Evolutionary conservation across 2,329 filamentous ascomycete genomes (phyloP).

Genomic region (Truncatella angustata): DNA sequence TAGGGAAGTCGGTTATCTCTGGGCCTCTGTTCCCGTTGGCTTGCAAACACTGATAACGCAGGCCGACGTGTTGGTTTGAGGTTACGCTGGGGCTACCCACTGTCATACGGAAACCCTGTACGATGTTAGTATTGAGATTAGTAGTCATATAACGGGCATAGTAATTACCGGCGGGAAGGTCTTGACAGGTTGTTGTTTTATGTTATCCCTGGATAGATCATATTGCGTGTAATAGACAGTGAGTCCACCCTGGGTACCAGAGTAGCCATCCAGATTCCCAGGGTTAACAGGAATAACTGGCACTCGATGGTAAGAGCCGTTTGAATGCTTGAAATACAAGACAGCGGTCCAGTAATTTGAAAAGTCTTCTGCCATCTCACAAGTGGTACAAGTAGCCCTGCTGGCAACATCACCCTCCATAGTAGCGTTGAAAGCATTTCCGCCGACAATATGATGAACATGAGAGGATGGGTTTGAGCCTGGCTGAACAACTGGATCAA

Average conservation of each 20-base stretch:
- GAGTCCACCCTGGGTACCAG: constrained; percentile 12
- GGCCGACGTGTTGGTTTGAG: constrained; percentile 29
- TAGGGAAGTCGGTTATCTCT: constrained; percentile 39
- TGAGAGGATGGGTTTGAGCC: constrained; percentile 25
- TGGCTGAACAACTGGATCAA: constrained; percentile 29
- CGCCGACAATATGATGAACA: constrained; percentile 30
- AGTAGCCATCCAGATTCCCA: not conserved
- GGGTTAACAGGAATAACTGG: too few relatives aligned
- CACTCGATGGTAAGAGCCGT: constrained; percentile 6
- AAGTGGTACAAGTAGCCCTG: constrained; percentile 42
- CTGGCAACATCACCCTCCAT: constrained; percentile 36
- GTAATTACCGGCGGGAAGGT: constrained; percentile 1
- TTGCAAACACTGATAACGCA: constrained; percentile 40
- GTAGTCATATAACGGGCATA: too few relatives aligned
- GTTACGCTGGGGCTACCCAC: constrained; percentile 34
- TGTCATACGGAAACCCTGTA: constrained; percentile 42
- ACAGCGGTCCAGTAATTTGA: constrained; percentile 36
- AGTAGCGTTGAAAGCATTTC: constrained; percentile 43
- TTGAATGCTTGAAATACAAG: constrained; percentile 14
- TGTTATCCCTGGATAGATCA: constrained; percentile 23
- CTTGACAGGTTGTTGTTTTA: constrained; percentile 39
- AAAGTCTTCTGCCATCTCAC: constrained; percentile 35
- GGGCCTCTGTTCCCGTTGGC: constrained; percentile 37
- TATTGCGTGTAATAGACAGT: constrained; percentile 5
- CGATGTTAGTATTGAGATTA: not conserved